Evolutionary conservation across 129 eudicot species (phyloP), one percentile per base, ranked within the genome.

Genomic region (Arctium lappa): DNA sequence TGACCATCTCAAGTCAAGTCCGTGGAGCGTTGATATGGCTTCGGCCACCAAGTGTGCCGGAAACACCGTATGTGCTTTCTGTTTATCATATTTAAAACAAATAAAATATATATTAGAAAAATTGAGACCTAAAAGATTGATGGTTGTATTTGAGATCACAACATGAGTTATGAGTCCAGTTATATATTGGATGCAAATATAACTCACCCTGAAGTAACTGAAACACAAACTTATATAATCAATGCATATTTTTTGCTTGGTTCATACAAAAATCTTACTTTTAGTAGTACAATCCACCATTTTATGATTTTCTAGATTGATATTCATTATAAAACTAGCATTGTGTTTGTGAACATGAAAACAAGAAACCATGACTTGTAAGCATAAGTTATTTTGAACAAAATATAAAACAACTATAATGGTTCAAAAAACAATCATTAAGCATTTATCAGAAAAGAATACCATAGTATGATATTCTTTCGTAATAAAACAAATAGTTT

Each of bases 11-110:
- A 93, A 87, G 80, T 93, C 95, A 27, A 91, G 92, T 18, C 92
- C 94, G 8, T 91, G 92, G 73, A 93, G 97, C 1, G 97, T 93
- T 70, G 97, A 93, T 83, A 93, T 93, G 71, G 97, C 97, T 82
- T 93, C 97, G 10, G 97, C 97, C 69, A 93, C 90, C 76, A 93
- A 84, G 82, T 93, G 97, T 1, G 95, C 97, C 0, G 97, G 97
- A 80, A 93, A 91, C 13, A 93, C 88, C 0, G 89, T 93, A 62
- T 89, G 93, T 11, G 91, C 88, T 91, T 89, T 91, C 97, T 93
- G 92, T 85, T 66, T 37, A 13, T 34, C 66, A 33, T 44, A 53
- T 32, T 1, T 1, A n/a, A 82, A 22, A 32, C 32, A 69, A 8
- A 34, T 69, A 32, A 27, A 11, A n/a, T 34, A 10, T 6, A 30